Evolutionary conservation across 345 rosid genomes (phyloP).

Genomic region (Isatis tinctoria): DNA sequence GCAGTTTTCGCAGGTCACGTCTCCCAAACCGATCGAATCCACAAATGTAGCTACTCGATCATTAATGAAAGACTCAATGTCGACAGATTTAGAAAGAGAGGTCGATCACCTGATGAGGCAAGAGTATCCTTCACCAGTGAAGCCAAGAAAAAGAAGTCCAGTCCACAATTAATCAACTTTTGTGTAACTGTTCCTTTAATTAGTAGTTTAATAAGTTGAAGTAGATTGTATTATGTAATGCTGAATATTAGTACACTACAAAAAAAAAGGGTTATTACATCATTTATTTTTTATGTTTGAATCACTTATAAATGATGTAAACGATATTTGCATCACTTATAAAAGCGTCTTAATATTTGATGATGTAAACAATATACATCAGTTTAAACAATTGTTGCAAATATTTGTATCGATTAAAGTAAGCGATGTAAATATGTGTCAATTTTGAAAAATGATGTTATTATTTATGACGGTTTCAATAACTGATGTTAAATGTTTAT

Average conservation of each 20-base stretch:
- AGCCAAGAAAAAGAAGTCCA: conserved; percentile 27
- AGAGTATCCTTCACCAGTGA: conserved; percentile 16
- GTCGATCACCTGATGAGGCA: conserved; percentile 16
- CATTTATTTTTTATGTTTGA: too few species aligned
- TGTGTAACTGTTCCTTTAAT: background rate
- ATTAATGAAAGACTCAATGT: background rate
- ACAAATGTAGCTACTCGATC: background rate
- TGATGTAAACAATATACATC: too few species aligned
- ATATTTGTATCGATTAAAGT: too few species aligned
- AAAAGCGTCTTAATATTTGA: too few species aligned
- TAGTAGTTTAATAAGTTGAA: background rate
- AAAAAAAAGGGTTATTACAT: too few species aligned
- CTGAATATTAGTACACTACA: background rate
- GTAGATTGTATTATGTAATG: conserved; percentile 6
- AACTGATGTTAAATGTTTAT: too few species aligned
- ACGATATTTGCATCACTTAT: too few species aligned
- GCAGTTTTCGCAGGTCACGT: background rate
- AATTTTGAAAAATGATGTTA: too few species aligned
- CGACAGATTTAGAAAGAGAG: conserved; percentile 7
- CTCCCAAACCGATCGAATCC: background rate
- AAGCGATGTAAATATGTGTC: too few species aligned
- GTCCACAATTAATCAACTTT: conserved; percentile 25
- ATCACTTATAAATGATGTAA: too few species aligned
- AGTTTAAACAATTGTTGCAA: too few species aligned
- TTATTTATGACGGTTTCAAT: too few species aligned